phyloP scores from a whole-genome alignment of 2,329 filamentous ascomycete species.

The Chrysoporthe austroafricana region DNA sequence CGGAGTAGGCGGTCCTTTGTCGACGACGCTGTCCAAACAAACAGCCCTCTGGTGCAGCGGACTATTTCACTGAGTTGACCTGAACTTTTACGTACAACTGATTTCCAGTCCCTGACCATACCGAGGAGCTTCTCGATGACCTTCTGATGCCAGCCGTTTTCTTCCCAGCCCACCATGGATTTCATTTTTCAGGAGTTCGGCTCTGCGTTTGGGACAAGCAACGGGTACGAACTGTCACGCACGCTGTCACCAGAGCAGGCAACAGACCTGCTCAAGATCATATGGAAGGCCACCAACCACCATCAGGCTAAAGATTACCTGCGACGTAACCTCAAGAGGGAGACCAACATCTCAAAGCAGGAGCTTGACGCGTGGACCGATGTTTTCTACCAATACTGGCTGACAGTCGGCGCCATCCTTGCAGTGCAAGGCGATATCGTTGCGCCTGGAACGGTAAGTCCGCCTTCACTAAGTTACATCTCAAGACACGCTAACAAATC shows the following conservation, averaged over 20 bases:
- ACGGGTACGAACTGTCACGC: conserved; percentile 74
- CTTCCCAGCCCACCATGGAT: conserved; percentile 62
- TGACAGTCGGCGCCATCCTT: conserved; percentile 74
- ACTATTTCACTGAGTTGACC: background rate
- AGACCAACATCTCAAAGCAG: conserved; percentile 47
- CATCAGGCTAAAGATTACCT: conserved; percentile 71
- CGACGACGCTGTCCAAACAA: conserved; percentile 8
- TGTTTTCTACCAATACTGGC: conserved; percentile 84
- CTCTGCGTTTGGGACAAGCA: conserved; percentile 63
- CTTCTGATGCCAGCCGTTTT: background rate
- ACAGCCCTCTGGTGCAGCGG: conserved; percentile 5
- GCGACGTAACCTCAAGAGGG: conserved; percentile 65
- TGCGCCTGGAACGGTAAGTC: conserved; percentile 29
- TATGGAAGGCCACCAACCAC: conserved; percentile 72
- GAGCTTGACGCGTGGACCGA: conserved; percentile 85
- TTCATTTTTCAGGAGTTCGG: conserved; percentile 74
- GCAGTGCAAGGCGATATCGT: conserved; percentile 60
- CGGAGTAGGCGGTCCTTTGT: background rate
- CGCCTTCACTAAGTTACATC: too few species aligned
- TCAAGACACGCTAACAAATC: background rate
- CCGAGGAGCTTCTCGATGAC: background rate
- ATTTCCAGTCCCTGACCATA: too few species aligned
- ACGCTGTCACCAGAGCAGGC: conserved; percentile 75
- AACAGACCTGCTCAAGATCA: conserved; percentile 64
- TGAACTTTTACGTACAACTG: background rate